Conservation (phyloP, 2,329 filamentous ascomycete genomes). For the Cryphonectria carpinicola region DNA sequence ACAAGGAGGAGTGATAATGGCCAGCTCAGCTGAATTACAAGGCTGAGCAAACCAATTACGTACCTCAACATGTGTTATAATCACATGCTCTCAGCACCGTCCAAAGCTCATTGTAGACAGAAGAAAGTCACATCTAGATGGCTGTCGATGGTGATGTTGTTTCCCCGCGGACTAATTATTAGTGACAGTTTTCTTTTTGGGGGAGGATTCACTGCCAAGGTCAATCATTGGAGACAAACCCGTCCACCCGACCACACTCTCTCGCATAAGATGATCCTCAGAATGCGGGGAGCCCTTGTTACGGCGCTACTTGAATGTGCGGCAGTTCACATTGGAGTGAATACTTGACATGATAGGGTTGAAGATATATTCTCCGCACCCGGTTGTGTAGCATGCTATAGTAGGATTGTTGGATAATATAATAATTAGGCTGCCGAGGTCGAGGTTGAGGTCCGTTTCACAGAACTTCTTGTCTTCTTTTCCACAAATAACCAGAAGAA, state of each 20-base stretch:
- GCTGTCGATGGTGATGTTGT: not conserved
- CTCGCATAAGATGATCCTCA: constrained; percentile 1
- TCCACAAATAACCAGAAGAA: not conserved
- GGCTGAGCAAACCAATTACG: not conserved
- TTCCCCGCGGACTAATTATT: not conserved
- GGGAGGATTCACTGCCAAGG: not conserved
- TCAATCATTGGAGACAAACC: not conserved
- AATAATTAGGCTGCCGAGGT: not conserved
- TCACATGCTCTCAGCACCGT: not conserved
- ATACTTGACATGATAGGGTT: not conserved
- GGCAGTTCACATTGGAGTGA: constrained; percentile 7
- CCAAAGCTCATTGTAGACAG: not conserved
- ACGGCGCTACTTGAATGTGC: not conserved
- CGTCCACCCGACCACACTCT: not conserved
- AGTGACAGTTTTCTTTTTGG: not conserved
- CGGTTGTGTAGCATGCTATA: not conserved
- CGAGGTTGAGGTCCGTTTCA: not conserved
- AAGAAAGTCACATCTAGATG: not conserved
- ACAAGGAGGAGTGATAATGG: not conserved
- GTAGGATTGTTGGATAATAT: not conserved
- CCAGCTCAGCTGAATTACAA: not conserved
- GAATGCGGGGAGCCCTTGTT: constrained; percentile 16
- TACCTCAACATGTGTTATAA: not conserved
- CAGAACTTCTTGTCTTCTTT: not conserved
- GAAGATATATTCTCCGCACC: constrained; percentile 7